Base-by-base conservation (phyloP, 129 eudicot species). In the Helianthus tuberosus region DNA sequence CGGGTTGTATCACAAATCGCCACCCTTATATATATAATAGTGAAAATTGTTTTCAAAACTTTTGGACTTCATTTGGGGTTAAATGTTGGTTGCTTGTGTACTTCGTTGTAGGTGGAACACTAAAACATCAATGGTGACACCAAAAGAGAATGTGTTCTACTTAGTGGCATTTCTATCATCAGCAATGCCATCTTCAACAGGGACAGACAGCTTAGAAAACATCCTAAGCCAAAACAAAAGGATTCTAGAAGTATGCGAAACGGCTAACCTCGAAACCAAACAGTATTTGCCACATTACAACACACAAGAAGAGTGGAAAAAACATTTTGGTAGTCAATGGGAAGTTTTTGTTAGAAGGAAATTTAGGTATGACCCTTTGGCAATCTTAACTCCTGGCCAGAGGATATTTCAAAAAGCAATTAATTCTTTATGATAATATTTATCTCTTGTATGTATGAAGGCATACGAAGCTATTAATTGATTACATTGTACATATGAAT, bases 321-420 rank as follows among this genome's bases (percentile, higher is more conserved):
- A 77, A 75, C 99, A 95, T 80, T 95, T 91, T 63, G 99, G 97
- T 20, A 25, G 78, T 79, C 76, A 71, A 72, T 95, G 99, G 97
- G 87, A 87, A 32, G 83, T 27, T 60, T 89, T 95, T 62, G 81
- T 60, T 6, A 64, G 85, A 68, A 85, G 90, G 76, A 95, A 95
- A 87, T 61, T 75, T 57, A 84, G 67, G 29, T 95, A 95, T 72
- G 99, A 95, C 80, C 99, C 97, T 32, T 58, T 88, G 47, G 85
- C 94, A 36, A 91, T 95, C 70, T 79, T 91, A 69, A 93, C 99
- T 71, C 97, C 99, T 15, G 99, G 99, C 47, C 99, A 95, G 14
- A 85, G 84, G 77, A 95, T 95, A 67, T 95, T 95, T 84, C 81
- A 63, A 52, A 91, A 79, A 77, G 84, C 74, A 55, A 78, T 15